These are phyloP conservation scores for Rhizopogon roseolus DNA, from an alignment of 768 basidiomycete genomes.

Conservation along the genomic window DNA sequence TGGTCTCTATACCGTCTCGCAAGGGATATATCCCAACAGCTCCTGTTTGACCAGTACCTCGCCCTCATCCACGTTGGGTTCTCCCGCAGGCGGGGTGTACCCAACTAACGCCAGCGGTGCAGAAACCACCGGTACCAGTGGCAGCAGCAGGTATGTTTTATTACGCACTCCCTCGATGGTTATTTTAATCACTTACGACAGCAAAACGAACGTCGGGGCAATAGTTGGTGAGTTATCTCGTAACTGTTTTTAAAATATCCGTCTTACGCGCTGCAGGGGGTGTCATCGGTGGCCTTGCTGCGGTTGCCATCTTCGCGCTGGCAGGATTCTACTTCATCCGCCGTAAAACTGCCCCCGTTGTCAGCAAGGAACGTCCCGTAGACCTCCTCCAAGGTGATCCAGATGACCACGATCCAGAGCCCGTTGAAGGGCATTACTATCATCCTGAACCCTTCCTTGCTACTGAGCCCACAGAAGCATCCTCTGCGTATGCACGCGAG, in stretches of 20 bases:
- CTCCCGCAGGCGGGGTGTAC: slow-evolving; percentile 70
- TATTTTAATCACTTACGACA: slow-evolving; percentile 5
- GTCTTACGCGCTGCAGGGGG: slow-evolving; percentile 33
- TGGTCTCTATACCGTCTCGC: slow-evolving; percentile 47
- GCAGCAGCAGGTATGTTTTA: slow-evolving; percentile 17
- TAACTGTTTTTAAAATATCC: neutral
- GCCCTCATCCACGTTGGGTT: slow-evolving; percentile 74
- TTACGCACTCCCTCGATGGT: neutral
- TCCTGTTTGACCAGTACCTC: slow-evolving; percentile 56
- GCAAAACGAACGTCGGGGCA: slow-evolving; percentile 37
- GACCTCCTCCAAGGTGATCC: slow-evolving; percentile 59
- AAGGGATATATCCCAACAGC: slow-evolving; percentile 42
- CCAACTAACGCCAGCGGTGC: slow-evolving; percentile 47
- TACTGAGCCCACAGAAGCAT: slow-evolving; percentile 50
- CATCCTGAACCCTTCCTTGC: slow-evolving; percentile 74
- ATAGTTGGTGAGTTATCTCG: slow-evolving; percentile 39
- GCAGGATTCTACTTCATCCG: slow-evolving; percentile 45
- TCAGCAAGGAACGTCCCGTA: slow-evolving; percentile 53
- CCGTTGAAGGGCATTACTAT: slow-evolving; percentile 63
- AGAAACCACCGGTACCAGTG: slow-evolving; percentile 20
- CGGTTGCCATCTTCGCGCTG: slow-evolving; percentile 36
- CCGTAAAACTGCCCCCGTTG: slow-evolving; percentile 36
- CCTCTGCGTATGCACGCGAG: slow-evolving; percentile 31
- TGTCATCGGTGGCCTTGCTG: slow-evolving; percentile 53
- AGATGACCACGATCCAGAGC: slow-evolving; percentile 36